Evolutionary conservation across 345 rosid genomes (phyloP).

Genomic region (Sonneratia alba): DNA sequence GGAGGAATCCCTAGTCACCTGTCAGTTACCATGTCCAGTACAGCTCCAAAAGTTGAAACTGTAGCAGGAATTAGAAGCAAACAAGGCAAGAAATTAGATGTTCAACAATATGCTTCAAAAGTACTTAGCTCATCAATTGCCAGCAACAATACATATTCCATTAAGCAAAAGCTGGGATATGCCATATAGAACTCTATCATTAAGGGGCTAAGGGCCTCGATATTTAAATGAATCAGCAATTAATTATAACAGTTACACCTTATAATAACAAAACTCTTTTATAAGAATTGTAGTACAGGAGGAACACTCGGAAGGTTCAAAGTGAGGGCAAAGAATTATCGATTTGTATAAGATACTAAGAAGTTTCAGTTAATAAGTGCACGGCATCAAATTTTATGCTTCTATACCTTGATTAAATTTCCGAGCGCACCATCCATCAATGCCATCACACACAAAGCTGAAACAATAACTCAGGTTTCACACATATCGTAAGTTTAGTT

Average conservation of each 20-base stretch:
- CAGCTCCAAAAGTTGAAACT: slow-evolving; percentile 97
- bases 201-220: not conserved
- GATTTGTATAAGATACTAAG: not conserved
- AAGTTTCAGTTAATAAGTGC: not conserved
- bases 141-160: not conserved
- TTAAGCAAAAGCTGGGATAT: not conserved
- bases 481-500: slow-evolving; percentile 4
- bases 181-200: not conserved
- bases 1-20: slow-evolving; percentile 34
- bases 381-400: not conserved
- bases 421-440: slow-evolving; percentile 96
- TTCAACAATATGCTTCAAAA: not conserved
- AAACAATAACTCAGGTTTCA: not conserved
- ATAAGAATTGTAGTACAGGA: not conserved
- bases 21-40: slow-evolving; percentile 93
- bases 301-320: not conserved
- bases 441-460: slow-evolving; percentile 90
- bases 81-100: not conserved
- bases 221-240: not conserved
- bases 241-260: not conserved
- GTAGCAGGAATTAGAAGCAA: slow-evolving; percentile 12
- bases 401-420: slow-evolving; percentile 78
- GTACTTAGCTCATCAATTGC: not conserved
- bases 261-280: not conserved
- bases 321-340: not conserved